Conservation (phyloP, 2,329 filamentous ascomycete genomes). For the Coniochaeta sp. region DNA sequence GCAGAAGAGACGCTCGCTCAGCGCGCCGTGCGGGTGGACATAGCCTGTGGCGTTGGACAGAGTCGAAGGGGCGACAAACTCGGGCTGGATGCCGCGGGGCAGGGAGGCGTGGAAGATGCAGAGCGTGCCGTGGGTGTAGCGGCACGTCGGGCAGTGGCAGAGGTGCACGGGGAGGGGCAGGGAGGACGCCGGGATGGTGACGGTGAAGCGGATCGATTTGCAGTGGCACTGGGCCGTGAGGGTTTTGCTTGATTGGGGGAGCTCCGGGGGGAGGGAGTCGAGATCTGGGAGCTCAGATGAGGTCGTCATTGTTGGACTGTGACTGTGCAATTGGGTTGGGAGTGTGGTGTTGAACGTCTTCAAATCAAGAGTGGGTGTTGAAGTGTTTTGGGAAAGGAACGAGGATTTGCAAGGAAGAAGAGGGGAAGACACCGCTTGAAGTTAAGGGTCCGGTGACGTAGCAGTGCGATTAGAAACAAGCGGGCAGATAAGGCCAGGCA, state of each 20-base stretch:
- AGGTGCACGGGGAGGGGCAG: slow-evolving; percentile 35
- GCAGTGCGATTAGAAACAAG: no score
- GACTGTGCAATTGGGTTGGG: no score
- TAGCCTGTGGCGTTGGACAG: slow-evolving; percentile 26
- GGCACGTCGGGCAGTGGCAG: slow-evolving; percentile 39
- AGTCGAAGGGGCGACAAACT: slow-evolving; percentile 32
- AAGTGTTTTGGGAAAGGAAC: no score
- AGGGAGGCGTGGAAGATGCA: slow-evolving; percentile 33
- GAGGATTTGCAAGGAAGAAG: no score
- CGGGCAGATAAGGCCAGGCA: no score
- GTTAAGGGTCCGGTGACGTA: no score
- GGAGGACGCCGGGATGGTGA: slow-evolving; percentile 28
- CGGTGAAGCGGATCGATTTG: slow-evolving; percentile 32
- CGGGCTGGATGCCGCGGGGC: slow-evolving; percentile 24
- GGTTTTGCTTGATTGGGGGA: slow-evolving; percentile 18
- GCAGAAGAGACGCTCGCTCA: slow-evolving; percentile 33
- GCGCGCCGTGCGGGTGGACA: slow-evolving; percentile 16
- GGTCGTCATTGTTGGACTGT: background rate
- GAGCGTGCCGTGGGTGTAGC: slow-evolving; percentile 32
- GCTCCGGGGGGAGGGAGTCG: slow-evolving; percentile 10
- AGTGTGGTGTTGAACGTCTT: no score
- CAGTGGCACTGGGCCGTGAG: slow-evolving; percentile 39
- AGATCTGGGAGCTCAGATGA: background rate
- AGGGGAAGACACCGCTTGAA: no score
- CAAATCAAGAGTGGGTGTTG: no score